phyloP scores from a whole-genome alignment of 2,329 filamentous ascomycete genomes.

The Cryphonectria naterciae region DNA sequence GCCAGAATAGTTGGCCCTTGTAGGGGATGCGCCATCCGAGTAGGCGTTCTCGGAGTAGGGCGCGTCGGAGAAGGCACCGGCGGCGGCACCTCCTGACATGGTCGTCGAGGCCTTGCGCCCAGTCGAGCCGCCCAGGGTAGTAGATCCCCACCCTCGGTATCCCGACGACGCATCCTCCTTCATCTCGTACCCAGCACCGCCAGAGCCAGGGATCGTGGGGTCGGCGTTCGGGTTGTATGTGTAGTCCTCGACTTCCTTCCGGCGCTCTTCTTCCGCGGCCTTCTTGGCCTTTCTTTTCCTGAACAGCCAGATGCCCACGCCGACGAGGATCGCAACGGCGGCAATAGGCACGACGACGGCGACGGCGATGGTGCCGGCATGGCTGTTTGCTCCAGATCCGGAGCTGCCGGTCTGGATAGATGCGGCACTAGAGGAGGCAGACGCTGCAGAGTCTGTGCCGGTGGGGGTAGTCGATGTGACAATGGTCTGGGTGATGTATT shows the following conservation, averaged over 20 bases:
- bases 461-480: constrained; percentile 27
- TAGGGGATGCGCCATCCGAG: constrained; percentile 59
- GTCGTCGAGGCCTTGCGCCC: constrained; percentile 88
- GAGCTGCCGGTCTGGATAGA: constrained; percentile 34
- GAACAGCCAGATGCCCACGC: constrained; percentile 83
- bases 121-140: constrained; percentile 67
- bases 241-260: constrained; percentile 97
- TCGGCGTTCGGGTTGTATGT: constrained; percentile 98
- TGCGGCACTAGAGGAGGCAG: constrained; percentile 13
- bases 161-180: constrained; percentile 75
- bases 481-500: constrained; percentile 25
- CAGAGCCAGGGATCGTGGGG: constrained; percentile 66
- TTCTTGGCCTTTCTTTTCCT: constrained; percentile 84
- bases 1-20: constrained; percentile 66
- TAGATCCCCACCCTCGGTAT: constrained; percentile 94
- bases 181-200: constrained; percentile 68
- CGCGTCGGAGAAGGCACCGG: constrained; percentile 72
- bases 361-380: constrained; percentile 79
- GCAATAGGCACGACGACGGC: constrained; percentile 93
- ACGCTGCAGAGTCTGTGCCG: constrained; percentile 17
- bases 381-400: constrained; percentile 53
- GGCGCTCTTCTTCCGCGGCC: constrained; percentile 81
- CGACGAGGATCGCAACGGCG: constrained; percentile 78
- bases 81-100: constrained; percentile 73
- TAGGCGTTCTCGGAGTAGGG: constrained; percentile 68